Percentiles rank a stretch among this genome's conserved stretches.
Conservation (phyloP, 371 early-diverging fungal genomes). For the Mortierella sp. region DNA sequence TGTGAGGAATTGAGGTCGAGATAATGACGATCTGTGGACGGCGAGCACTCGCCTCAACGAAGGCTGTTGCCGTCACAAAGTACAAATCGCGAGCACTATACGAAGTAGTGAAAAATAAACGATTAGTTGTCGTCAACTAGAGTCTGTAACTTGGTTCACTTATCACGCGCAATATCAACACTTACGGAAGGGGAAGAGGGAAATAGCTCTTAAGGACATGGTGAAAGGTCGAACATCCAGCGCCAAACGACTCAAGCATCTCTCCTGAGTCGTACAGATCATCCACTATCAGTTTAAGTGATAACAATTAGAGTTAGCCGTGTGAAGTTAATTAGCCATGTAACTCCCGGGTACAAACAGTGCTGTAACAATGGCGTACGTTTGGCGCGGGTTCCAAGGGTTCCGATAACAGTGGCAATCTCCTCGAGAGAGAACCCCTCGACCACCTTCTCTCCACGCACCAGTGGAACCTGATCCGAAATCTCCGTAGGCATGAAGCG, state of each 20-base stretch:
- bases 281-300: constrained; percentile 47
- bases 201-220: constrained; percentile 67
- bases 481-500: constrained; percentile 60
- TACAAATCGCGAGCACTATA: constrained; percentile 56
- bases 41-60: constrained; percentile 57
- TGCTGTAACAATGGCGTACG: constrained; percentile 29
- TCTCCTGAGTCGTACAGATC: constrained; percentile 64
- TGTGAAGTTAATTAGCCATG: background rate
- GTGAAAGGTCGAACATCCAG: constrained; percentile 63
- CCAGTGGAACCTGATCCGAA: constrained; percentile 66
- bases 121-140: background rate
- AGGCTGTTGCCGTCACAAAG: constrained; percentile 45
- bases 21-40: constrained; percentile 57
- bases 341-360: no score
- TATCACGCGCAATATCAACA: background rate
- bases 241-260: constrained; percentile 52
- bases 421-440: constrained; percentile 73
- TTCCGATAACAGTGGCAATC: constrained; percentile 66
- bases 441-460: constrained; percentile 70
- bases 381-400: constrained; percentile 59
- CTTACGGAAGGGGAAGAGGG: constrained; percentile 67
- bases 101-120: background rate
- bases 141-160: no score
- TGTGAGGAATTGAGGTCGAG: constrained; percentile 48
- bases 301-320: background rate